phyloP scores from a whole-genome alignment of 768 basidiomycete species.

The Cubamyces lactineus region DNA sequence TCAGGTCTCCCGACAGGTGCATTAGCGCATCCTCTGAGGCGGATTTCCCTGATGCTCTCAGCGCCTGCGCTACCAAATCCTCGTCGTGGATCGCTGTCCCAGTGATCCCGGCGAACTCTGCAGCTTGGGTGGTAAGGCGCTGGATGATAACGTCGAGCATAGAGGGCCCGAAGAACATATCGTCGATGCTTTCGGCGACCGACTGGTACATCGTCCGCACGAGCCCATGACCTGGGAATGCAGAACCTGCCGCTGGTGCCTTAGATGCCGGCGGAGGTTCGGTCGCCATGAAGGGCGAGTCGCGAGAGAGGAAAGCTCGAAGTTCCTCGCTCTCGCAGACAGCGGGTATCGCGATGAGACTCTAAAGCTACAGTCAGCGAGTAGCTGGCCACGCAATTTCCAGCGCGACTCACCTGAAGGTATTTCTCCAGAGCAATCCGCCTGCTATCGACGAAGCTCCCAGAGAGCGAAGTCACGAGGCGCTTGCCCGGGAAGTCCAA shows the following conservation, averaged over 20 bases:
- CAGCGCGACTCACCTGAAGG: constrained; percentile 64
- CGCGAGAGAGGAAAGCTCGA: constrained; percentile 83
- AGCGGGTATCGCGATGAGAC: constrained; percentile 67
- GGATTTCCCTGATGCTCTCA: constrained; percentile 68
- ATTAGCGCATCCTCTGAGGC: constrained; percentile 70
- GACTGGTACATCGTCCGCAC: constrained; percentile 89
- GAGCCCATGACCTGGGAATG: constrained; percentile 72
- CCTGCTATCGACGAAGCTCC: constrained; percentile 85
- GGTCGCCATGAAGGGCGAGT: constrained; percentile 78
- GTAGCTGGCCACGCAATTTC: neutral
- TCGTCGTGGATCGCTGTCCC: constrained; percentile 82
- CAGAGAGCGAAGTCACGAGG: constrained; percentile 85
- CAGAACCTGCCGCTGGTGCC: constrained; percentile 35
- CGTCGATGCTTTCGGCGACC: constrained; percentile 93
- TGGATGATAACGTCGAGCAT: constrained; percentile 96
- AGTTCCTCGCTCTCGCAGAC: constrained; percentile 85
- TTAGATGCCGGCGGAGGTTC: constrained; percentile 45
- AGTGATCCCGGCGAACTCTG: constrained; percentile 83
- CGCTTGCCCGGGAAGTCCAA: constrained; percentile 94
- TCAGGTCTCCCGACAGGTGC: constrained; percentile 76
- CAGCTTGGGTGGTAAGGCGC: constrained; percentile 86
- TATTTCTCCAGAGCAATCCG: constrained; percentile 85
- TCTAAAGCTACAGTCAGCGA: constrained; percentile 46
- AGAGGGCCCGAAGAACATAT: constrained; percentile 94
- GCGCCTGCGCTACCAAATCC: constrained; percentile 79